phyloP scores from a whole-genome alignment of 345 rosid genomes.

The Eucalyptus cloeziana region DNA sequence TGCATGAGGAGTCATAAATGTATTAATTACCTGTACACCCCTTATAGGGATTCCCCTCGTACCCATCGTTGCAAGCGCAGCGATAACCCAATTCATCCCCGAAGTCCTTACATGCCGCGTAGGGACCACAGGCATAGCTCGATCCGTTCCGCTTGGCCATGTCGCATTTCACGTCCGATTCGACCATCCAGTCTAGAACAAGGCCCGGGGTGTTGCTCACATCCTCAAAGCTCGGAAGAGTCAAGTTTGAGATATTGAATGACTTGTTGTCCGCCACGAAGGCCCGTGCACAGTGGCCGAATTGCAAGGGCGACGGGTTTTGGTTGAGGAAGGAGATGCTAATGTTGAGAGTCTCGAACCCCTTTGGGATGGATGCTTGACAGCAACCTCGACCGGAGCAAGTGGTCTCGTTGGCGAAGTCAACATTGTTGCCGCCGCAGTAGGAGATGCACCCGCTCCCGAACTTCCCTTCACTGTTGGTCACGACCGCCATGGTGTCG shows the following conservation, averaged over 20 bases:
- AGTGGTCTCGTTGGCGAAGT: neutral
- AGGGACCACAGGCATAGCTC: neutral
- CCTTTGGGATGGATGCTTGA: neutral
- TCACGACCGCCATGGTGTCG: neutral
- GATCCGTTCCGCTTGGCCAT: fast-evolving
- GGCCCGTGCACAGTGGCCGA: neutral
- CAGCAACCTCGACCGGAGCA: neutral
- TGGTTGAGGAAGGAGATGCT: fast-evolving
- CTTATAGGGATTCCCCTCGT: neutral
- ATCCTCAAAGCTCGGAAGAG: neutral
- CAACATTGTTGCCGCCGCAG: neutral
- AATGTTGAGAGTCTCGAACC: fast-evolving
- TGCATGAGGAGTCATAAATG: neutral
- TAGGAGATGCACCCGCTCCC: neutral
- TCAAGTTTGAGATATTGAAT: neutral
- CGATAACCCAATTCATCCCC: neutral
- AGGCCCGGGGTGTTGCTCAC: neutral
- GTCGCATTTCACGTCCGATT: fast-evolving
- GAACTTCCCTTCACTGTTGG: fast-evolving
- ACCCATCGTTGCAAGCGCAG: neutral
- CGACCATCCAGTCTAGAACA: neutral
- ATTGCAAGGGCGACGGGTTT: fast-evolving
- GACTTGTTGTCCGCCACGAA: neutral
- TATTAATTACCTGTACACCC: neutral
- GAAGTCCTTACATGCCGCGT: neutral